Percentiles rank a stretch among this genome's conserved stretches.
These are phyloP conservation scores for Solanum clarkiae DNA, from an alignment of 257 asterid species.

Conservation along the genomic window DNA sequence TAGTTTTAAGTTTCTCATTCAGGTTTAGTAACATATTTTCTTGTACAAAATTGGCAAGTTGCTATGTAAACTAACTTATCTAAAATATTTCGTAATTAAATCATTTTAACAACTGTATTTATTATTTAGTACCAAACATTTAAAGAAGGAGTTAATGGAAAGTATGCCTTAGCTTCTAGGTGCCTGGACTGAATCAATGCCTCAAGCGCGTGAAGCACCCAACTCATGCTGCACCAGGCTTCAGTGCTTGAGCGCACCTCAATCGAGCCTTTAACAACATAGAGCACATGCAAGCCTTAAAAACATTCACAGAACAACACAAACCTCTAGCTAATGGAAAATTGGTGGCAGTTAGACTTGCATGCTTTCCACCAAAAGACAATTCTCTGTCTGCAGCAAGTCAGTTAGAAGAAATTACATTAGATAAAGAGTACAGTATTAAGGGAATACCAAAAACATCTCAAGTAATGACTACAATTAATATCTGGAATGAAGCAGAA, in stretches of 20 bases:
- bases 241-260: neutral
- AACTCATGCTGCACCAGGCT: neutral
- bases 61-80: neutral
- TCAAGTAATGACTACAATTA: neutral
- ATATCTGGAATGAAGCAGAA: neutral
- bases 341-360: constrained; percentile 18
- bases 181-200: neutral
- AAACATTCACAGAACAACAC: neutral
- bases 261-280: neutral
- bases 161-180: neutral
- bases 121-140: neutral
- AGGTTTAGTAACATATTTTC: neutral
- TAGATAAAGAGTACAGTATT: neutral
- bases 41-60: no score
- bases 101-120: neutral
- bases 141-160: neutral
- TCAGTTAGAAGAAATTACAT: neutral
- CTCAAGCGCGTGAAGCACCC: neutral
- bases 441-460: neutral
- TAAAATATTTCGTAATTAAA: neutral
- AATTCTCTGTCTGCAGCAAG: constrained; percentile 33
- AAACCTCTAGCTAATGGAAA: constrained; percentile 18
- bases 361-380: constrained; percentile 31
- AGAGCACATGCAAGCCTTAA: neutral
- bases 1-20: neutral